Evolutionary conservation across 2,329 filamentous ascomycete genomes (phyloP).

Genomic region (Tolypocladium cylindrosporum): DNA sequence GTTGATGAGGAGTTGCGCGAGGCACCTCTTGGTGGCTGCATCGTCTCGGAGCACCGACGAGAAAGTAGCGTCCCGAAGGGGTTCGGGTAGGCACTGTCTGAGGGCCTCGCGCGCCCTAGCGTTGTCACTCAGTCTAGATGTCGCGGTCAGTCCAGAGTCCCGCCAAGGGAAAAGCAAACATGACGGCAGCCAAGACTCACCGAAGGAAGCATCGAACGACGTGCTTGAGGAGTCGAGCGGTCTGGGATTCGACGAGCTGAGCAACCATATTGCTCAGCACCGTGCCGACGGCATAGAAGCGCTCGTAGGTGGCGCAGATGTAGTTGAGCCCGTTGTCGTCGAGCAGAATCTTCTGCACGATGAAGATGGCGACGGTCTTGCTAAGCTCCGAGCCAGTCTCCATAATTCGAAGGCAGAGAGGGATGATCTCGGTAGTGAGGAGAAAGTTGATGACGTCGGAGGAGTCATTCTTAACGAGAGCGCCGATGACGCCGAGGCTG

Average conservation of each 20-base stretch:
- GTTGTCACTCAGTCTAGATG: slow-evolving; percentile 77
- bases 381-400: slow-evolving; percentile 96
- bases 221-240: slow-evolving; percentile 89
- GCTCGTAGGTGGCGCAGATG: slow-evolving; percentile 96
- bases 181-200: slow-evolving; percentile 37
- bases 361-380: slow-evolving; percentile 99
- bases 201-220: slow-evolving; percentile 94
- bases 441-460: slow-evolving; percentile 99
- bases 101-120: slow-evolving; percentile 90
- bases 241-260: slow-evolving; percentile 95
- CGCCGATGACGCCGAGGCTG: slow-evolving; percentile 91
- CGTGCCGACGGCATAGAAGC: slow-evolving; percentile 95
- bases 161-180: neutral
- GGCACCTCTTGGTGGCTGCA: slow-evolving; percentile 92
- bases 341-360: slow-evolving; percentile 95
- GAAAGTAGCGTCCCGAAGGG: slow-evolving; percentile 97
- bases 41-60: slow-evolving; percentile 93
- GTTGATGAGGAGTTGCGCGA: slow-evolving; percentile 95
- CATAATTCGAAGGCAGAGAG: slow-evolving; percentile 95
- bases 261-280: slow-evolving; percentile 98
- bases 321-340: slow-evolving; percentile 96
- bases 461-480: slow-evolving; percentile 96
- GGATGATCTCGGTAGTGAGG: slow-evolving; percentile 95
- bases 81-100: slow-evolving; percentile 90
- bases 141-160: slow-evolving; percentile 7